Percentiles rank a stretch among this genome's conserved stretches.
Conservation (phyloP, 2,329 filamentous ascomycete species). For the Fusarium fujikuroi region DNA sequence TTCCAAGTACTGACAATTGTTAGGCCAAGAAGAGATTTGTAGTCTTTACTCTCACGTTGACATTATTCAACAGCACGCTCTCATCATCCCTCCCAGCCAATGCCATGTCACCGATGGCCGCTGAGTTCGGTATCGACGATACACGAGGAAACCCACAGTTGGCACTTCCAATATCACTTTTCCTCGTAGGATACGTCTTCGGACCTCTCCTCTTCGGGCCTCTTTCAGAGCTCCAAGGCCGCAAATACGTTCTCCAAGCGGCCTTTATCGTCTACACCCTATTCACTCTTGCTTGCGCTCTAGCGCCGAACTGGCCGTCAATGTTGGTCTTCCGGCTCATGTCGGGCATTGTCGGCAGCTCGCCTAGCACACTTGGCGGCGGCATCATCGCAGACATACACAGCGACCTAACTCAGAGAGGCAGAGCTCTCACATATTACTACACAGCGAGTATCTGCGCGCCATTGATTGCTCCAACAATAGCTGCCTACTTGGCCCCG, state of each 20-base stretch:
- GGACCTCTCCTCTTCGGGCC: slow-evolving; percentile 55
- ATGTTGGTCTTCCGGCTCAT: slow-evolving; percentile 58
- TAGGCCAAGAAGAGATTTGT: slow-evolving; percentile 14
- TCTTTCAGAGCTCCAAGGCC: slow-evolving; percentile 54
- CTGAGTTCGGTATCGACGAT: slow-evolving; percentile 1
- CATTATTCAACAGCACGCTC: neutral
- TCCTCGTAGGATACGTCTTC: slow-evolving; percentile 31
- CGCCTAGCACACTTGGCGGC: slow-evolving; percentile 55
- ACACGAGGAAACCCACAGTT: slow-evolving; percentile 4
- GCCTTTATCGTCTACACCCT: slow-evolving; percentile 58
- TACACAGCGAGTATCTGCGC: slow-evolving; percentile 52
- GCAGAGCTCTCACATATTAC: slow-evolving; percentile 52
- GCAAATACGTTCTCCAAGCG: slow-evolving; percentile 55
- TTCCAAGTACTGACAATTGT: neutral
- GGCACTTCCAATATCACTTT: neutral
- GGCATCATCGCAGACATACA: slow-evolving; percentile 60
- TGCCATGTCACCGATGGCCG: neutral
- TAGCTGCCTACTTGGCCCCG: slow-evolving; percentile 54
- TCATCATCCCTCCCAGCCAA: slow-evolving; percentile 13
- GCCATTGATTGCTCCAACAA: slow-evolving; percentile 54
- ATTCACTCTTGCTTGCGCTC: slow-evolving; percentile 54
- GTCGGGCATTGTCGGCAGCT: slow-evolving; percentile 52
- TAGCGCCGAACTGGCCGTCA: slow-evolving; percentile 54
- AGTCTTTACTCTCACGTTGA: slow-evolving; percentile 3
- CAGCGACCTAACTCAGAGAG: slow-evolving; percentile 46